Evolutionary conservation across 1,284 basidiomycete species (phyloP).

Genomic region (Pholiota adiposa): DNA sequence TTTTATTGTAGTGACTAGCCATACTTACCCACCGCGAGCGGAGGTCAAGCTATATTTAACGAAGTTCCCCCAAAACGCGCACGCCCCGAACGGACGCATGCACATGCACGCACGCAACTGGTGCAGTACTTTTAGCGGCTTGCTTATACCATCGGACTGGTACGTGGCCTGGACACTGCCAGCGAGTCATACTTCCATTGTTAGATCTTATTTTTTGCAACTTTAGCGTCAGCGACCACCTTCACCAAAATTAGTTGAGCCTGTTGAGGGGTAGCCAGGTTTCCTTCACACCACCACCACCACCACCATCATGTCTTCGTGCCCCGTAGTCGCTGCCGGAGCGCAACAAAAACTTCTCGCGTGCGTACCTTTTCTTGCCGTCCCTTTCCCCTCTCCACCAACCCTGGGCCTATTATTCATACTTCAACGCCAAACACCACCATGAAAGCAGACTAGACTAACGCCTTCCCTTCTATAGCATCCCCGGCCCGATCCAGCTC

Average conservation of each 20-base stretch:
- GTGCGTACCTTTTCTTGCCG: constrained; percentile 8
- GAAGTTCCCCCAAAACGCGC: not conserved
- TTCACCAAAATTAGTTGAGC: too few species aligned
- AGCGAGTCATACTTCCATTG: not conserved
- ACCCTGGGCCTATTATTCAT: not conserved
- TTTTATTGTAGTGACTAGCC: too few species aligned
- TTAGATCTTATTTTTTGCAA: not conserved
- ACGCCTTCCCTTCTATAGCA: constrained; percentile 14
- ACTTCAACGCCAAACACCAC: not conserved
- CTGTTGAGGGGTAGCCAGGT: not conserved
- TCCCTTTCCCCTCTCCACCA: not conserved
- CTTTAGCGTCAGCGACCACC: too few species aligned
- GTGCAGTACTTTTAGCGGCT: not conserved
- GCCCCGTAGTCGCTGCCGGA: not conserved
- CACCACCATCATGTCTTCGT: not conserved
- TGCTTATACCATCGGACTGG: not conserved
- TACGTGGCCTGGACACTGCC: not conserved
- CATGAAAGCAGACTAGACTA: not conserved
- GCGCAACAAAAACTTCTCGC: constrained; percentile 19
- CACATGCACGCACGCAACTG: not conserved
- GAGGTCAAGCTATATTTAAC: not conserved
- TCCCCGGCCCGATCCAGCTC: constrained; percentile 84
- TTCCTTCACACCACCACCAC: not conserved
- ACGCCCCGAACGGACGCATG: not conserved
- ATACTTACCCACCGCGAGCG: too few species aligned